Conservation (phyloP, 306 rosid genomes). For the Medicago lupulina region DNA sequence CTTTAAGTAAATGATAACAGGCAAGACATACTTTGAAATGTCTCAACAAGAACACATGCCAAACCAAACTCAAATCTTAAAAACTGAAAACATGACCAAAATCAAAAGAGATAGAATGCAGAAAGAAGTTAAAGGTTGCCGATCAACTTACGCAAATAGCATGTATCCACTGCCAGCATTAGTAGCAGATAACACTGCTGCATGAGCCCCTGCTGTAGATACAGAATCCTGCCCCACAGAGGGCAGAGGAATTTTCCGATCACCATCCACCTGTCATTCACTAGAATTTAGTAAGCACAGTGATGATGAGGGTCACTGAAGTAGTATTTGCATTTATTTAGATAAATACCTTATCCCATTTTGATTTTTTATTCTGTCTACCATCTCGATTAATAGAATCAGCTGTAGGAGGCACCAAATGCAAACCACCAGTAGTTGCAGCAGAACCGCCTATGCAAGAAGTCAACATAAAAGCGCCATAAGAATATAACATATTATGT, state of each 20-base stretch:
- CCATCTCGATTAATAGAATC: conserved; percentile 71
- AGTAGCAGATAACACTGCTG: conserved; percentile 70
- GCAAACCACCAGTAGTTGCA: conserved; percentile 55
- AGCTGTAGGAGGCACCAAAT: conserved; percentile 50
- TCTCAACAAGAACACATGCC: conserved; percentile 3
- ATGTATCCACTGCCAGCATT: conserved; percentile 83
- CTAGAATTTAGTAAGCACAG: conserved; percentile 36
- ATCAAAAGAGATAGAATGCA: conserved; percentile 28
- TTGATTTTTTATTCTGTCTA: conserved; percentile 65
- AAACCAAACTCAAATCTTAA: conserved; percentile 14
- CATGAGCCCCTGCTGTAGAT: conserved; percentile 69
- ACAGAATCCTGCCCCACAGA: conserved; percentile 66
- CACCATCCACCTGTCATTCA: conserved; percentile 75
- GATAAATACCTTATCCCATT: conserved; percentile 65
- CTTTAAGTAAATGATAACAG: conserved; percentile 3
- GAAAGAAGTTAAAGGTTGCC: conserved; percentile 15
- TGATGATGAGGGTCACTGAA: conserved; percentile 29
- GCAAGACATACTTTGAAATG: conserved; percentile 4
- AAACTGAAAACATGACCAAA: conserved; percentile 22
- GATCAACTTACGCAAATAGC: conserved; percentile 77
- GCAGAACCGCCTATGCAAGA: conserved; percentile 55
- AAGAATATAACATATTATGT: conserved; percentile 30
- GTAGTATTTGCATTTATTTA: conserved; percentile 15
- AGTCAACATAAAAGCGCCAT: conserved; percentile 30
- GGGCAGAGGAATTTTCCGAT: conserved; percentile 69